A percentile compares a stretch with the other conserved stretches of the same genome.
Conservation (phyloP, 345 rosid species). For the Geranium rotundifolium region DNA sequence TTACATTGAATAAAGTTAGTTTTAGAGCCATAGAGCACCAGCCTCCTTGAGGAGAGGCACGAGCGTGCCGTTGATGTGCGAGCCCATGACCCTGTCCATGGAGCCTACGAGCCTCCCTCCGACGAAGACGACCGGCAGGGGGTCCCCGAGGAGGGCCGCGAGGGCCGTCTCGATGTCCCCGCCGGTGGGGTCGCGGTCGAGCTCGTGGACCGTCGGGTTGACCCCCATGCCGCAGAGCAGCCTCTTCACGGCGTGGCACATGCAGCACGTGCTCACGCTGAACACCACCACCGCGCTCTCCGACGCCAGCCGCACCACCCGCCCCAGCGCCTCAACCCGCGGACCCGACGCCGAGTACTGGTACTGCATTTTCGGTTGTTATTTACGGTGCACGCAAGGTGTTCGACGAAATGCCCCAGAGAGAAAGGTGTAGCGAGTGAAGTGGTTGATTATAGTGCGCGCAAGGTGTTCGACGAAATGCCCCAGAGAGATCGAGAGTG, state of each 20-base stretch:
- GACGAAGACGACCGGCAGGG: slow-evolving; percentile 9
- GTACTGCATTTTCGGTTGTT: background rate
- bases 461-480: too few relatives aligned
- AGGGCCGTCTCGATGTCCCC: background rate
- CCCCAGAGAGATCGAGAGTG: too few relatives aligned
- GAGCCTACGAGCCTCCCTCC: slow-evolving; percentile 12
- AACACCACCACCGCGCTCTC: background rate
- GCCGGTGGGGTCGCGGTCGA: background rate
- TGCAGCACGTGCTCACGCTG: slow-evolving; percentile 4
- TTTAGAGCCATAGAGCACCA: too few relatives aligned
- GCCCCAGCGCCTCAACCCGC: too few relatives aligned
- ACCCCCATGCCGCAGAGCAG: background rate
- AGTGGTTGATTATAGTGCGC: too few relatives aligned
- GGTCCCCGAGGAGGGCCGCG: background rate
- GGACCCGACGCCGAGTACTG: background rate
- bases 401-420: too few relatives aligned
- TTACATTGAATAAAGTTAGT: too few relatives aligned
- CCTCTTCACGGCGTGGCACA: background rate
- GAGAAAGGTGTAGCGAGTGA: too few relatives aligned
- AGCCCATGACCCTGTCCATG: slow-evolving; percentile 11
- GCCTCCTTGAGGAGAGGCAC: slow-evolving; percentile 10
- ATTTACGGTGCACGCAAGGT: too few relatives aligned
- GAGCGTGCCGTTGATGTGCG: slow-evolving; percentile 12
- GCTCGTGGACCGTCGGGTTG: background rate
- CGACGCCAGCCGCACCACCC: background rate